Percentiles rank a stretch among this genome's conserved stretches.
Evolutionary conservation across 1,284 basidiomycete species (phyloP).

Genomic region (Phlebopus sp.): DNA sequence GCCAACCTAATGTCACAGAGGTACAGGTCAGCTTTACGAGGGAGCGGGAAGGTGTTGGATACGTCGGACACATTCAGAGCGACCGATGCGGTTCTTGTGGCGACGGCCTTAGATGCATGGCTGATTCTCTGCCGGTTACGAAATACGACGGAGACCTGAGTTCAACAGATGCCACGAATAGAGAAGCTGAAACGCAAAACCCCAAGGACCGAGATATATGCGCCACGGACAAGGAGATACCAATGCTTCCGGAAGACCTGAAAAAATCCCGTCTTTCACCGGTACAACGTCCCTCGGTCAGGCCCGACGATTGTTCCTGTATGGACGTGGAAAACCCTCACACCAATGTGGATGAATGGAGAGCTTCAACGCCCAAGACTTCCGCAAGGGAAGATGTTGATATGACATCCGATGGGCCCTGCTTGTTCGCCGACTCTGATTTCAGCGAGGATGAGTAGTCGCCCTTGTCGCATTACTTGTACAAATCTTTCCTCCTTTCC

Average conservation of each 20-base stretch:
- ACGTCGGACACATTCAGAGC: slow-evolving; percentile 16
- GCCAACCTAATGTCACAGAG: neutral
- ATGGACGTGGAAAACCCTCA: neutral
- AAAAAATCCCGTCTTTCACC: no score
- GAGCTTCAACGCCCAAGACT: neutral
- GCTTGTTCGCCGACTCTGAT: slow-evolving; percentile 30
- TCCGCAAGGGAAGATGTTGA: slow-evolving; percentile 7
- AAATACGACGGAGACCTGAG: neutral
- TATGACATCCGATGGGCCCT: slow-evolving; percentile 21
- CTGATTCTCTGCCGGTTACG: neutral
- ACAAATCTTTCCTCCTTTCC: no score
- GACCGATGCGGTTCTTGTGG: neutral
- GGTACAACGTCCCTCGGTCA: no score
- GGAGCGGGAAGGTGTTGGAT: slow-evolving; percentile 29
- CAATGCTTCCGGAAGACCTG: no score
- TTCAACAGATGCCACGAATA: neutral
- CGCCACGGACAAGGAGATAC: no score
- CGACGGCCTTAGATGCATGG: neutral
- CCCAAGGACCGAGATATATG: no score
- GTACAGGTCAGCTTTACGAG: slow-evolving; percentile 20
- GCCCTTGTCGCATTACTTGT: neutral
- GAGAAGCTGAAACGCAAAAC: no score
- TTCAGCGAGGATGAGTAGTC: slow-evolving; percentile 24
- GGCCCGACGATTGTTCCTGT: neutral
- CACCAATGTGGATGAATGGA: no score